Conservation (phyloP, 2,329 filamentous ascomycete species). For the Allantophomopsis lycopodina region DNA sequence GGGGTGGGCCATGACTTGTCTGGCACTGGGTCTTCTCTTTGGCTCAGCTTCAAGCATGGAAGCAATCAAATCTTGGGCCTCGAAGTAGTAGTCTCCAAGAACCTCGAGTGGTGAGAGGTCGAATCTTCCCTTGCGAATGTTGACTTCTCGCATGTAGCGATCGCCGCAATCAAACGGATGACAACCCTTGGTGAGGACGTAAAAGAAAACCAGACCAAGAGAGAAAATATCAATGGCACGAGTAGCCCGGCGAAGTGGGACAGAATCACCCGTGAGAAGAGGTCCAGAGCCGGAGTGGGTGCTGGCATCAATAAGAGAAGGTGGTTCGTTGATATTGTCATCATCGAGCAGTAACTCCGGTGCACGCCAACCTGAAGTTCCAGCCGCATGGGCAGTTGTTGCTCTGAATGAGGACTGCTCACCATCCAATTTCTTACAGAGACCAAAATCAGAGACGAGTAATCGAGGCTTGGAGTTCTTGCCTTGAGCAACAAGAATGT, state of each 20-base stretch:
- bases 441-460: conserved; percentile 91
- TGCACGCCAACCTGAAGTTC: conserved; percentile 92
- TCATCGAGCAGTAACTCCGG: conserved; percentile 83
- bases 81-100: conserved; percentile 71
- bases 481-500: conserved; percentile 74
- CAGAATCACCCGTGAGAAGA: conserved; percentile 40
- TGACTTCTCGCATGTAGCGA: conserved; percentile 90
- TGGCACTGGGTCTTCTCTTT: conserved; percentile 52
- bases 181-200: conserved; percentile 83
- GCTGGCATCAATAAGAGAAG: conserved; percentile 31
- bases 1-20: conserved; percentile 76
- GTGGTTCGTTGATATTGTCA: conserved; percentile 38
- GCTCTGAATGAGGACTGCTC: conserved; percentile 91
- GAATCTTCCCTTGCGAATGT: conserved; percentile 84
- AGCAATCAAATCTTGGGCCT: conserved; percentile 75
- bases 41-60: conserved; percentile 56
- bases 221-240: conserved; percentile 97
- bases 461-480: conserved; percentile 63
- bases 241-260: conserved; percentile 67
- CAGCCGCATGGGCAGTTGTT: conserved; percentile 83
- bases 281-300: conserved; percentile 47
- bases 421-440: conserved; percentile 93
- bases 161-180: conserved; percentile 94
- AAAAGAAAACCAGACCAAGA: conserved; percentile 94
- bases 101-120: conserved; percentile 57